These are phyloP conservation scores for Mycena polygramma DNA, from an alignment of 768 basidiomycete species.

Conservation along the genomic window DNA sequence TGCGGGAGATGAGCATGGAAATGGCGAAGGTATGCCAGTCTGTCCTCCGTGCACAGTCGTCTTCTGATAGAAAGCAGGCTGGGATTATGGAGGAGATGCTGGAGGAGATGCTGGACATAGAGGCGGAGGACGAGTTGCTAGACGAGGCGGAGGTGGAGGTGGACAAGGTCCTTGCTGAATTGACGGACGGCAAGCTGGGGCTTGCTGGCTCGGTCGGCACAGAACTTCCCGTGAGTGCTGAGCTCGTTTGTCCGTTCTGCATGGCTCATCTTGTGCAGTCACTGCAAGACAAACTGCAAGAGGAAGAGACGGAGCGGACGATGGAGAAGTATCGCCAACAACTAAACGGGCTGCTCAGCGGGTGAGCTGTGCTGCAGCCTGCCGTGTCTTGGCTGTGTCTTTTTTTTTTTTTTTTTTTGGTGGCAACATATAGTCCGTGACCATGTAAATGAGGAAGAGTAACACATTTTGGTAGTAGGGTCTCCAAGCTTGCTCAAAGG, in stretches of 20 bases:
- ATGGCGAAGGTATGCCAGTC: slow-evolving; percentile 89
- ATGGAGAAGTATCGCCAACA: slow-evolving; percentile 94
- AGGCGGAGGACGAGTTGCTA: slow-evolving; percentile 94
- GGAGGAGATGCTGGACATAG: slow-evolving; percentile 90
- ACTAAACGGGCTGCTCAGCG: slow-evolving; percentile 88
- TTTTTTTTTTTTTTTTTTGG: no score
- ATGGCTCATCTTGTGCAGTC: slow-evolving; percentile 56
- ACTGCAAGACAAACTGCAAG: slow-evolving; percentile 72
- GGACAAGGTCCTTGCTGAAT: slow-evolving; percentile 94
- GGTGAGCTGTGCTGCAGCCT: slow-evolving; percentile 43
- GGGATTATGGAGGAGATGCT: slow-evolving; percentile 99
- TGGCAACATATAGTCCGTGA: no score
- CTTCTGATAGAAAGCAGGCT: slow-evolving; percentile 66
- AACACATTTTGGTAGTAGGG: no score
- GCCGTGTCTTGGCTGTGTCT: no score
- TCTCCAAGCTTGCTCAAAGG: no score
- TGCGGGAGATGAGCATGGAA: slow-evolving; percentile 99
- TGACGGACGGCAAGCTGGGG: slow-evolving; percentile 97
- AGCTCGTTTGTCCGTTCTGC: slow-evolving; percentile 22
- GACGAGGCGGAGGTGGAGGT: slow-evolving; percentile 98
- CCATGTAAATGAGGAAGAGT: no score
- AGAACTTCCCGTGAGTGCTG: slow-evolving; percentile 79
- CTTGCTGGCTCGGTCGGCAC: slow-evolving; percentile 80
- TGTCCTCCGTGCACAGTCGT: not conserved
- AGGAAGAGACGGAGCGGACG: slow-evolving; percentile 87